Evolutionary conservation across 208 protist genomes (phyloP).

Genomic region (Trypanosomatidae sp.): DNA sequence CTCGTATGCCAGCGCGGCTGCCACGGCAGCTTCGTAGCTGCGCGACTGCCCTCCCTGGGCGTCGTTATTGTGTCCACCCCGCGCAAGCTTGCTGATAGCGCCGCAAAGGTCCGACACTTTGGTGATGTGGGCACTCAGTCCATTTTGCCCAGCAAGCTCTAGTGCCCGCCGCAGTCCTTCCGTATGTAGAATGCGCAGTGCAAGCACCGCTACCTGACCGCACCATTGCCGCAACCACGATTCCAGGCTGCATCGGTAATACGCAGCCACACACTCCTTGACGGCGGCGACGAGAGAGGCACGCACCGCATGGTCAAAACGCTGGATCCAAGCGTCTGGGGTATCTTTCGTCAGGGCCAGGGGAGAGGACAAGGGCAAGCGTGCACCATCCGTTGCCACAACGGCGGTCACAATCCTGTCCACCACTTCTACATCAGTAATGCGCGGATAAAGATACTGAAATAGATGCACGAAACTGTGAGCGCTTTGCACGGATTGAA

Average conservation of each 20-base stretch:
- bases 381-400: constrained; percentile 48
- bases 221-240: constrained; percentile 67
- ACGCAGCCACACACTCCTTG: constrained; percentile 37
- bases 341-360: constrained; percentile 45
- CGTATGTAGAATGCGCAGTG: constrained; percentile 71
- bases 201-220: constrained; percentile 64
- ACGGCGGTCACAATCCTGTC: constrained; percentile 41
- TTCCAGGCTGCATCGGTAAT: constrained; percentile 36
- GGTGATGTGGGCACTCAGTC: constrained; percentile 51
- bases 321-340: constrained; percentile 65
- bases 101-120: constrained; percentile 55
- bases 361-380: constrained; percentile 34
- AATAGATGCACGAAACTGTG: constrained; percentile 47
- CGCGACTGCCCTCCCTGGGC: not conserved
- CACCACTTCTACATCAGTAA: constrained; percentile 45
- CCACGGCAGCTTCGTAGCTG: constrained; percentile 16
- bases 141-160: constrained; percentile 42
- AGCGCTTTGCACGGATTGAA: constrained; percentile 63
- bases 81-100: constrained; percentile 52
- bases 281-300: constrained; percentile 57
- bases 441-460: constrained; percentile 62
- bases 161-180: constrained; percentile 60
- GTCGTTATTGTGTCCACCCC: not conserved
- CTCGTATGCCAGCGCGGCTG: constrained; percentile 54
- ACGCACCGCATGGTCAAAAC: constrained; percentile 57